Evolutionary conservation across 2,329 filamentous ascomycete genomes (phyloP), one percentile per base, ranked within the genome.

Genomic region (Phaeoacremonium minimum): DNA sequence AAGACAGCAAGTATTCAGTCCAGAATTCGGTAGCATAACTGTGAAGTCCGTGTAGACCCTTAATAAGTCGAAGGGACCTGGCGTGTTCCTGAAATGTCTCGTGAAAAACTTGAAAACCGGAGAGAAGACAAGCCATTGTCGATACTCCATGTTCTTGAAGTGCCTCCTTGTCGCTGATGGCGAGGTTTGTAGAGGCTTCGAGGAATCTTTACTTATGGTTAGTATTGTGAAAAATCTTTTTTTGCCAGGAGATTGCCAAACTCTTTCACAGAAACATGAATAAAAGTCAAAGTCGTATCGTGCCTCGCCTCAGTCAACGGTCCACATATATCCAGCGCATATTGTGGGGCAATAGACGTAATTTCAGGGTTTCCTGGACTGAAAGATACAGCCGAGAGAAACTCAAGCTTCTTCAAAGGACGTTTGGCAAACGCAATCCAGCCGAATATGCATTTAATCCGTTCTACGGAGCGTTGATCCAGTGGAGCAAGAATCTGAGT

Each of bases 371-470:
- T 30, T 6, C 40, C 43, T 1, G 34, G 16, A 11, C 44, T 43
- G 30, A 61, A 60, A 0, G 51, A 32, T 1, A 63, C 33, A 0
- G 60, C 62, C 2, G 59, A 64, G 9, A 47, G 41, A 6, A 64
- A 44, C 32, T 64, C 61, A 2, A 49, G 16, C 20, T 46, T 56
- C 20, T 44, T 46, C 2, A 66, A 43, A 1, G 61, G 61, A 1
- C 58, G 44, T 30, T 53, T 58, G 1, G 61, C 40, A 33, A 58
- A 64, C 0, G 60, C 55, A 12, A 66, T 52, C 61, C 60, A 66
- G 4, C 56, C 49, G 3, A 64, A 35, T 0, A 62, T 49, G 1
- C 43, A 51, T 14, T 38, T 46, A 5, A 62, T 28, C 2, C 59
- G 53, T 0, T 41, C 33, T 1, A 53, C 35, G 0, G 61, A 64